Evolutionary conservation across 2,329 filamentous ascomycete genomes (phyloP).

Genomic region (Apiospora phragmitis): DNA sequence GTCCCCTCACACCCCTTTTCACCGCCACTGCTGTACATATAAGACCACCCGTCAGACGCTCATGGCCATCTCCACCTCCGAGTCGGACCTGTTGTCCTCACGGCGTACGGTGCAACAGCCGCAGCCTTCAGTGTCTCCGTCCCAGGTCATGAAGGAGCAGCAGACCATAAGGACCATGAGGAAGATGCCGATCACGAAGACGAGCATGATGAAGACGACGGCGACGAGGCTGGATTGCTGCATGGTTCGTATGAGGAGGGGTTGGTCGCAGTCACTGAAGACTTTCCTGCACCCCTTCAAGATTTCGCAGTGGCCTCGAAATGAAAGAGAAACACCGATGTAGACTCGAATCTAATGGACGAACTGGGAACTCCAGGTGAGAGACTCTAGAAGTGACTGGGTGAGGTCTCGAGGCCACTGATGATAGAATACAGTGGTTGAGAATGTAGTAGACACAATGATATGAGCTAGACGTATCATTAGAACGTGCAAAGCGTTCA

Average conservation of each 20-base stretch:
- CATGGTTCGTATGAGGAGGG: not conserved
- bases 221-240: not conserved
- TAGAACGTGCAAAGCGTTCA: not conserved
- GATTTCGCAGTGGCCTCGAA: too few species aligned
- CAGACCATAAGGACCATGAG: not conserved
- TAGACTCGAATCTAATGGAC: too few species aligned
- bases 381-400: not conserved
- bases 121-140: not conserved
- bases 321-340: too few species aligned
- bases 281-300: too few species aligned
- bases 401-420: not conserved
- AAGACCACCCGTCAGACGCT: not conserved
- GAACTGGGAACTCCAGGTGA: not conserved
- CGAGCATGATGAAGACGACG: not conserved
- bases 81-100: not conserved
- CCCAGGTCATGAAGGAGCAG: constrained; percentile 8
- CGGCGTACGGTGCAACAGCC: constrained; percentile 1
- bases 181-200: constrained; percentile 4
- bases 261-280: too few species aligned
- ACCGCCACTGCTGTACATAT: not conserved
- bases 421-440: not conserved
- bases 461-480: not conserved
- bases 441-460: not conserved
- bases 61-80: not conserved
- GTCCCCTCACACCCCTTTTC: not conserved